Percentiles rank a stretch among this genome's conserved stretches.
Evolutionary conservation across 2,329 filamentous ascomycete species (phyloP).

Genomic region (Cladosporium sp.): DNA sequence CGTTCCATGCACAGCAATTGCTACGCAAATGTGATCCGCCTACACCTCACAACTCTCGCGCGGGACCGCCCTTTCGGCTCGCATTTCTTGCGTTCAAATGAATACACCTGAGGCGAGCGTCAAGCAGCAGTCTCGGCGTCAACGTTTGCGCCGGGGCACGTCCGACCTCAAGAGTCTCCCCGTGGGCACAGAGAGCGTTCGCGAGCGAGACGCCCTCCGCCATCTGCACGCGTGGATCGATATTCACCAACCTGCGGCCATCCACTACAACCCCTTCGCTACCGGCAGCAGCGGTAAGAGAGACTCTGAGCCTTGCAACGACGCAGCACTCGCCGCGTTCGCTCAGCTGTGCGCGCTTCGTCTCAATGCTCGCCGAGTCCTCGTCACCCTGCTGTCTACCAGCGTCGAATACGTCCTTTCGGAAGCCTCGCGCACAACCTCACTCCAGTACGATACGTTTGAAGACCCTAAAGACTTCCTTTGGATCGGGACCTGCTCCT

Average conservation of each 20-base stretch:
- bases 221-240: constrained; percentile 1
- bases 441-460: constrained; percentile 31
- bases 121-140: too few relatives aligned
- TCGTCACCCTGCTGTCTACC: constrained; percentile 46
- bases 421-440: constrained; percentile 44
- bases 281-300: constrained; percentile 1
- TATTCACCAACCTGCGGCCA: neutral
- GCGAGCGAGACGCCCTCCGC: too few relatives aligned
- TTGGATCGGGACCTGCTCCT: constrained; percentile 31
- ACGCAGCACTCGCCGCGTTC: constrained; percentile 42
- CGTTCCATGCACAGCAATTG: too few relatives aligned
- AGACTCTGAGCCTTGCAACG: constrained; percentile 17
- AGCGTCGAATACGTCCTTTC: constrained; percentile 47
- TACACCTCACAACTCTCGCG: too few relatives aligned
- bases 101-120: too few relatives aligned
- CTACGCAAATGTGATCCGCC: too few relatives aligned
- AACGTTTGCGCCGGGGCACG: too few relatives aligned
- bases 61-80: too few relatives aligned
- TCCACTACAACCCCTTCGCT: constrained; percentile 2
- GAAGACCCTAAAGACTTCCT: constrained; percentile 26
- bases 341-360: constrained; percentile 47
- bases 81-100: too few relatives aligned
- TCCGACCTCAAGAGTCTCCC: too few relatives aligned
- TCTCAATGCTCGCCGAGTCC: constrained; percentile 41
- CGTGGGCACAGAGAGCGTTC: too few relatives aligned